Evolutionary conservation across 139 green algal species (phyloP), one percentile per base, ranked within the genome.

Genomic region (Auxenochlorella pyrenoidosa): DNA sequence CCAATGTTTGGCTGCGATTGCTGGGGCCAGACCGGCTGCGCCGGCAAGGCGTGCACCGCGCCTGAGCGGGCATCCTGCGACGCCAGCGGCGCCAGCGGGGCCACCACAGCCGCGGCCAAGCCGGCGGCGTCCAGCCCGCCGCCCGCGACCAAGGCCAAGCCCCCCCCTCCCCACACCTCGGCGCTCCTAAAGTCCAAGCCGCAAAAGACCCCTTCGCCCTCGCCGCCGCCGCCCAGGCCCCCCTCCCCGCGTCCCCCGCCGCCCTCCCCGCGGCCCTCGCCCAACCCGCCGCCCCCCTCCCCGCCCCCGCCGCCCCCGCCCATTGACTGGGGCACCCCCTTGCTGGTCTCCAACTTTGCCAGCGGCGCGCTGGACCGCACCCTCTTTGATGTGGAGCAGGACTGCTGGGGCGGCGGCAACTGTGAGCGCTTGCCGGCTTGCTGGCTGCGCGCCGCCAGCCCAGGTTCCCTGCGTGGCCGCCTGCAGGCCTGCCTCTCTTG

Each of bases 371-470:
- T 73, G 30, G 34, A 75, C 58, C 79, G 58, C 1, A 38, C 36
- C 5, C 54, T 84, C 3, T 84, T 84, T 19, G 58, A 73, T 30
- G 79, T 75, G 21, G 79, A 84, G 36, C 47, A 72, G 6, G 58
- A 84, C 79, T 84, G 79, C 79, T 84, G 79, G 79, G 79, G 79
- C 2, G 79, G 79, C 22, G 79, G 79, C 58, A 84, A 84, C 26
- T 58, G 79, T 84, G 79, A 58, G 79, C 43, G 51, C 70, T 24
- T 63, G 34, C 36, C 30, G 34, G n/a, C n/a, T 12, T n/a, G 36
- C n/a, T 76, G 34, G n/a, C 19, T n/a, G n/a, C n/a, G n/a, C n/a
- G n/a, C n/a, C n/a, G n/a, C n/a, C n/a, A n/a, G n/a, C n/a, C n/a
- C n/a, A n/a, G n/a, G n/a, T n/a, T n/a, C n/a, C n/a, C n/a, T n/a